Percentiles rank a stretch among this genome's conserved stretches.
Conservation (phyloP, 108 stramenopile genomes). For the Discostella pseudostelligera region DNA sequence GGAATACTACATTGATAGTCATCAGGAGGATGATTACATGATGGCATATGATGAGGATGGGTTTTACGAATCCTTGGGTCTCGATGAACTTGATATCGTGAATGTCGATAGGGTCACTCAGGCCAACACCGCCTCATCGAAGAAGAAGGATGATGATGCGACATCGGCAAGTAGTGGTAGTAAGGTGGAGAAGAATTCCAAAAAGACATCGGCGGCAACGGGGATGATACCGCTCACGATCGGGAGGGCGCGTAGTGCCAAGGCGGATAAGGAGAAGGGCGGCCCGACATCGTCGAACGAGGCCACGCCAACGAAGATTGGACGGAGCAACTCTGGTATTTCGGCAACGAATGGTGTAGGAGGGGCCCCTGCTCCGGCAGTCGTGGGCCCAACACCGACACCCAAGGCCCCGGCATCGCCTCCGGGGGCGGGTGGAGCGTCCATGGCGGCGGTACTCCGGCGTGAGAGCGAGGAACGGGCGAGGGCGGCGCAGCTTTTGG, state of each 20-base stretch:
- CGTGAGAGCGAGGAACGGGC: constrained; percentile 86
- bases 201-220: constrained; percentile 43
- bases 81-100: constrained; percentile 84
- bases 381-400: constrained; percentile 33
- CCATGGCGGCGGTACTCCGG: constrained; percentile 89
- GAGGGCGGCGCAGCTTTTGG: constrained; percentile 64
- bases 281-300: constrained; percentile 11
- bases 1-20: constrained; percentile 93
- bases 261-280: constrained; percentile 28
- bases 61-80: constrained; percentile 88
- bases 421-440: constrained; percentile 53
- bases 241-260: constrained; percentile 73
- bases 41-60: constrained; percentile 89
- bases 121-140: constrained; percentile 31
- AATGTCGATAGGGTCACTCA: constrained; percentile 80
- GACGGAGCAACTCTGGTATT: constrained; percentile 34
- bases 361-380: constrained; percentile 39
- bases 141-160: constrained; percentile 65
- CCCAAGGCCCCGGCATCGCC: constrained; percentile 52
- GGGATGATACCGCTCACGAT: constrained; percentile 87
- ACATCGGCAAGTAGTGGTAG: constrained; percentile 44
- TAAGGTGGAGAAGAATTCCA: constrained; percentile 51
- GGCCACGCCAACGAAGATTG: constrained; percentile 49
- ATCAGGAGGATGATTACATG: constrained; percentile 88
- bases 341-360: constrained; percentile 1